These are phyloP conservation scores for Populus trichocarpa DNA, from an alignment of 441 rosid species.

Conservation along the genomic window DNA sequence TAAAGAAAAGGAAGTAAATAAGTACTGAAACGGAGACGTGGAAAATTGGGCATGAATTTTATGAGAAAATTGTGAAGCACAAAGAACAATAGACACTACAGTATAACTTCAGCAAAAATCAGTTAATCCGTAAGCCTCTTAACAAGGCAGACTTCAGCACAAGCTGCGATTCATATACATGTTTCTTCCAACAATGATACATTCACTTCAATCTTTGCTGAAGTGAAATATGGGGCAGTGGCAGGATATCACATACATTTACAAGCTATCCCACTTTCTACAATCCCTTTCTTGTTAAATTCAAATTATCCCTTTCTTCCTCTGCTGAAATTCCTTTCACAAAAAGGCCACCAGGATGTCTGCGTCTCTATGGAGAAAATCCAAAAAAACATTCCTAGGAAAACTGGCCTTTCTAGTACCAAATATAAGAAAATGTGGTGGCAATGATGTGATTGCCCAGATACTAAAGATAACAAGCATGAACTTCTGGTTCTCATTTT, in stretches of 20 bases:
- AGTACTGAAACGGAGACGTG: not conserved
- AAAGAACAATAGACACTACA: slow-evolving; percentile 28
- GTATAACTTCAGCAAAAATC: slow-evolving; percentile 8
- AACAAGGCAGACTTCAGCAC: slow-evolving; percentile 23
- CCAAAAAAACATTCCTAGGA: slow-evolving; percentile 20
- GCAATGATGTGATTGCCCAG: slow-evolving; percentile 24
- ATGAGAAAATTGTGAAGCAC: slow-evolving; percentile 28
- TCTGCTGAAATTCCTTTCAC: slow-evolving; percentile 21
- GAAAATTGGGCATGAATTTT: not conserved
- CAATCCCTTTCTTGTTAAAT: slow-evolving; percentile 15
- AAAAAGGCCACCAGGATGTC: slow-evolving; percentile 1
- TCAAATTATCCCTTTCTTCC: slow-evolving; percentile 17
- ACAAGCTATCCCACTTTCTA: slow-evolving; percentile 42
- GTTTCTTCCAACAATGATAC: slow-evolving; percentile 16
- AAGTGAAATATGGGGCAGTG: slow-evolving; percentile 14
- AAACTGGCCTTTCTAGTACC: slow-evolving; percentile 23
- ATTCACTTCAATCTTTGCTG: slow-evolving; percentile 19
- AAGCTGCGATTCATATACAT: slow-evolving; percentile 25
- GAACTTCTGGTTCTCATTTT: slow-evolving; percentile 27
- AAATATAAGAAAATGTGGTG: slow-evolving; percentile 16
- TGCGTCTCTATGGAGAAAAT: slow-evolving; percentile 25
- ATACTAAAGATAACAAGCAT: slow-evolving; percentile 8
- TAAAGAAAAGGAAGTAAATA: not conserved
- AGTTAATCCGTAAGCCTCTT: slow-evolving; percentile 15
- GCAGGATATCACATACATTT: slow-evolving; percentile 39